Percentiles rank a stretch among this genome's conserved stretches.
phyloP scores from a whole-genome alignment of 169 alveolate genomes.

The Eimeria brunetti region DNA sequence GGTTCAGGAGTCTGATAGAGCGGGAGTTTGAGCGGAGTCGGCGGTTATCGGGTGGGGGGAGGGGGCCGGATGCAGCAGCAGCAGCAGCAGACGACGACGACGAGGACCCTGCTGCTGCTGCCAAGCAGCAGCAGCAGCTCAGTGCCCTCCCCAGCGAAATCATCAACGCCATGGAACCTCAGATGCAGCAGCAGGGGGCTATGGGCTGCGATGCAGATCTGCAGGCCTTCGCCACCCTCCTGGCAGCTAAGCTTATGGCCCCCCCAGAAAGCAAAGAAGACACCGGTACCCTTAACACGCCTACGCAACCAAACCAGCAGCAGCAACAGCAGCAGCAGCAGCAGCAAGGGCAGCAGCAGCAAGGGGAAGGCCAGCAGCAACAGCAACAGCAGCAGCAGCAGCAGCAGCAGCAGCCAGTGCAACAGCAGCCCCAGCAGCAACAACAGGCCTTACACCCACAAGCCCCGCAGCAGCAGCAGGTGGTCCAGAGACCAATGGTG shows the following conservation, averaged over 20 bases:
- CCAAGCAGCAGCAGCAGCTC: neutral
- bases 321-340: slow-evolving; percentile 16
- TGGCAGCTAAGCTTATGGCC: neutral
- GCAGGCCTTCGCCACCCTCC: slow-evolving; percentile 12
- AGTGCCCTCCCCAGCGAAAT: neutral
- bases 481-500: neutral
- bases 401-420: neutral
- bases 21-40: neutral
- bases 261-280: neutral
- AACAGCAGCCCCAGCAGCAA: neutral
- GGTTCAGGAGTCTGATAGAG: neutral
- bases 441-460: neutral
- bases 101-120: neutral
- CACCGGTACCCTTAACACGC: too few relatives aligned
- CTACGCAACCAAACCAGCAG: neutral
- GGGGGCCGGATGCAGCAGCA: too few relatives aligned
- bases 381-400: neutral
- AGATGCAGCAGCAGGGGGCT: neutral
- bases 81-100: neutral
- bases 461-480: neutral
- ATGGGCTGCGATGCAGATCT: neutral
- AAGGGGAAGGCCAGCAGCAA: neutral
- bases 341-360: slow-evolving; percentile 12
- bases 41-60: neutral
- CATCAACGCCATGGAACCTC: neutral